These are phyloP conservation scores for Chaetomium sp. DNA, from an alignment of 2,329 filamentous ascomycete species.

Conservation along the genomic window DNA sequence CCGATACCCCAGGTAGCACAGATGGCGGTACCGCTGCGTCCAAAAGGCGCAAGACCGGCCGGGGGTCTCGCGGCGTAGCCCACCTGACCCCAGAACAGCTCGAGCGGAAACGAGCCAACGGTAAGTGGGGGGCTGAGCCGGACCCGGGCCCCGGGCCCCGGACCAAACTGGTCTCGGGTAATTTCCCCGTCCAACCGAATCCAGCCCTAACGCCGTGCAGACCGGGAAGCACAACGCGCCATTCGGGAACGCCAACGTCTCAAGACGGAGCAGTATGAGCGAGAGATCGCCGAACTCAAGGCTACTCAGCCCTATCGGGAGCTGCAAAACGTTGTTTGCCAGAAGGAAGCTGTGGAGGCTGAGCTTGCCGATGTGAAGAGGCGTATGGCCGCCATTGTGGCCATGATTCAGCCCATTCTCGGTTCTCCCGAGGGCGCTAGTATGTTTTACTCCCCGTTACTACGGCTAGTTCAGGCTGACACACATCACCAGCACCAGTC, in stretches of 20 bases:
- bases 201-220: slow-evolving; percentile 46
- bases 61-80: slow-evolving; percentile 54
- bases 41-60: slow-evolving; percentile 52
- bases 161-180: neutral
- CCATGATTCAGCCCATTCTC: slow-evolving; percentile 64
- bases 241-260: slow-evolving; percentile 81
- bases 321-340: slow-evolving; percentile 71
- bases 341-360: slow-evolving; percentile 75
- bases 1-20: slow-evolving; percentile 6
- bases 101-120: slow-evolving; percentile 65
- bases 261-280: slow-evolving; percentile 75
- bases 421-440: slow-evolving; percentile 33
- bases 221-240: slow-evolving; percentile 82
- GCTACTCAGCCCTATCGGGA: slow-evolving; percentile 82
- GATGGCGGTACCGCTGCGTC: slow-evolving; percentile 12
- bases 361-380: slow-evolving; percentile 79
- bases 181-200: neutral
- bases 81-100: slow-evolving; percentile 75
- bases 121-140: slow-evolving; percentile 43
- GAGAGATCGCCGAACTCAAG: slow-evolving; percentile 72
- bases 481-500: slow-evolving; percentile 20
- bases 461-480: slow-evolving; percentile 2
- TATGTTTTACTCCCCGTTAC: neutral
- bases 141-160: neutral
- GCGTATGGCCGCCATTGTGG: slow-evolving; percentile 65